Percentiles rank a stretch among this genome's conserved stretches.
phyloP scores from a whole-genome alignment of 2,329 filamentous ascomycete genomes.

The Alternaria incomplexa region DNA sequence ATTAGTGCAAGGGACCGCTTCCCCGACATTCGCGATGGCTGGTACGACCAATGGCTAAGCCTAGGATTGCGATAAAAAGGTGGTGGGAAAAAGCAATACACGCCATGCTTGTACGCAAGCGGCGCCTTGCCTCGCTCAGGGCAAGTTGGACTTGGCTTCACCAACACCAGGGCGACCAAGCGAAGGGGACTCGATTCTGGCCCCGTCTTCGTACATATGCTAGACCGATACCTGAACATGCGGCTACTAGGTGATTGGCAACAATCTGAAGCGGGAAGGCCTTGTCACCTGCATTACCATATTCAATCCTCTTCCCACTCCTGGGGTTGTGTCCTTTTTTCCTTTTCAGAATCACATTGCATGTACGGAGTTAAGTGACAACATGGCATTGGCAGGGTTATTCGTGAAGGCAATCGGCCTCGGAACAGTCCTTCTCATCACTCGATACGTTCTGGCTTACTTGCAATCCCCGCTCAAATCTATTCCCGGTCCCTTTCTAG shows the following conservation, averaged over 20 bases:
- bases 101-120: not conserved
- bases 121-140: not conserved
- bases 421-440: conserved; percentile 17
- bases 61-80: not conserved
- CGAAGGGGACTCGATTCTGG: not conserved
- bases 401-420: conserved; percentile 21
- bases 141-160: not conserved
- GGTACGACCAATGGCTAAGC: not conserved
- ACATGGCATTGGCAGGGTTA: conserved; percentile 19
- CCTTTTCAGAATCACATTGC: conserved; percentile 1
- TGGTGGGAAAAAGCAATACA: not conserved
- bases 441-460: conserved; percentile 31
- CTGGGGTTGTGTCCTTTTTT: not conserved
- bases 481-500: conserved; percentile 41
- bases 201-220: not conserved
- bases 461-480: conserved; percentile 38
- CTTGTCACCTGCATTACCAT: not conserved
- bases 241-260: not conserved
- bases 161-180: not conserved
- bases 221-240: not conserved
- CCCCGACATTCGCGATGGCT: not conserved
- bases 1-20: not conserved
- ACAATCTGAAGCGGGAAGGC: not conserved
- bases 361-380: conserved; percentile 4
- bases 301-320: not conserved